phyloP scores from a whole-genome alignment of 139 green algal genomes.

The Micractinium sp. region DNA sequence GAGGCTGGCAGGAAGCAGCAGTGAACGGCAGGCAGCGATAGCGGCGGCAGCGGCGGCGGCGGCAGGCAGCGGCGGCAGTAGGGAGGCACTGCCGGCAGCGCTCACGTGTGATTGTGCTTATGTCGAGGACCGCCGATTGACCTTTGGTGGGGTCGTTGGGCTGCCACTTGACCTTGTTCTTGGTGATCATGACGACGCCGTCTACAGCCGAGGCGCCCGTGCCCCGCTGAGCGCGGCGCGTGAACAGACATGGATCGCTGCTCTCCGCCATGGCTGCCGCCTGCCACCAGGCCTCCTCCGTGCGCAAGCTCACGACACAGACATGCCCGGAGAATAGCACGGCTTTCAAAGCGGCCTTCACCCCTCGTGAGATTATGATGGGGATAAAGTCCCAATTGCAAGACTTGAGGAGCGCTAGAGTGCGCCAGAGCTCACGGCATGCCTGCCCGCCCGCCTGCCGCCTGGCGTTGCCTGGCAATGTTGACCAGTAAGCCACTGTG shows the following conservation, averaged over 20 bases:
- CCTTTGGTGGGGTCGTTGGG: slow-evolving; percentile 34
- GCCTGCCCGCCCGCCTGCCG: no score
- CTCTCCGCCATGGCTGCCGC: background rate
- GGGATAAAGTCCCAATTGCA: no score
- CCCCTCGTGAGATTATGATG: no score
- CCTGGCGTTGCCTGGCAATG: no score
- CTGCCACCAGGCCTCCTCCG: background rate
- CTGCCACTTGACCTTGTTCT: slow-evolving; percentile 23
- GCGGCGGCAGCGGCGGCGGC: background rate
- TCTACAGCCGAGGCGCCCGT: slow-evolving; percentile 1
- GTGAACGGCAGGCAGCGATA: background rate
- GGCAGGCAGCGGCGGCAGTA: background rate
- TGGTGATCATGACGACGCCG: slow-evolving; percentile 26
- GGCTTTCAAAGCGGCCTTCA: no score
- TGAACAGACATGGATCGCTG: slow-evolving; percentile 21
- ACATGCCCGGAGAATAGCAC: no score
- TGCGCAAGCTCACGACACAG: no score
- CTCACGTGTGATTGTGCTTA: slow-evolving; percentile 46
- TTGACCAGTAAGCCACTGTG: no score
- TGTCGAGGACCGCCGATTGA: background rate
- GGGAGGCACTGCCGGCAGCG: no score
- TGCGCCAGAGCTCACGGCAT: no score
- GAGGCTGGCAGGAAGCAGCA: background rate
- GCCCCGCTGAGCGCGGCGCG: slow-evolving; percentile 25
- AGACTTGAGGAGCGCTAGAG: no score